phyloP scores from a whole-genome alignment of 108 stramenopile species.

The Nitzschia inconspicua region DNA sequence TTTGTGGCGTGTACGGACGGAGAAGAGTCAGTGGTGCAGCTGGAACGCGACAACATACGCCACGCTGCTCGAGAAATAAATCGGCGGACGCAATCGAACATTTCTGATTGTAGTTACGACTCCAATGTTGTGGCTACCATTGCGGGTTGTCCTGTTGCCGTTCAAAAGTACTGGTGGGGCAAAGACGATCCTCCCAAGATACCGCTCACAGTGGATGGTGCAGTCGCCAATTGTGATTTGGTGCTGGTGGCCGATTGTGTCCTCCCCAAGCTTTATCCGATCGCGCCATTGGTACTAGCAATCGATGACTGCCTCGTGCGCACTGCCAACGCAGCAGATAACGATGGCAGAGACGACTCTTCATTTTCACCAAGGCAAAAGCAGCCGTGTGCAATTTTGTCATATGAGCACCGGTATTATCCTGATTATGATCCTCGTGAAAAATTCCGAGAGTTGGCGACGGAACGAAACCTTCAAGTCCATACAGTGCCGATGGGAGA shows the following conservation, averaged over 20 bases:
- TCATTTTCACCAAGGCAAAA: too few species aligned
- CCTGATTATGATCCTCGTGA: slow-evolving; percentile 58
- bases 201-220: neutral
- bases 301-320: slow-evolving; percentile 48
- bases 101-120: neutral
- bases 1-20: slow-evolving; percentile 81
- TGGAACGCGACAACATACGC: slow-evolving; percentile 63
- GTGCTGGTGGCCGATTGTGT: slow-evolving; percentile 87
- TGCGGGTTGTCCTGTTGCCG: slow-evolving; percentile 30
- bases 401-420: slow-evolving; percentile 68
- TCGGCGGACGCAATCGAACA: neutral
- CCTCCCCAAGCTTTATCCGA: slow-evolving; percentile 90
- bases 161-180: slow-evolving; percentile 72
- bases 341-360: neutral
- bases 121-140: neutral
- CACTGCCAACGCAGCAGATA: neutral
- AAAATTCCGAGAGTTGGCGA: slow-evolving; percentile 48
- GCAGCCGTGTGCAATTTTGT: slow-evolving; percentile 34
- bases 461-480: slow-evolving; percentile 30
- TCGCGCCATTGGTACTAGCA: slow-evolving; percentile 79
- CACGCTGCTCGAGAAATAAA: slow-evolving; percentile 19
- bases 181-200: slow-evolving; percentile 1
- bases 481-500: slow-evolving; percentile 27
- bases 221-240: slow-evolving; percentile 38
- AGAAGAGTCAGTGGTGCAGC: slow-evolving; percentile 53